Evolutionary conservation across 352 stramenopile genomes (phyloP).

Genomic region (Phytopythium aichiense): DNA sequence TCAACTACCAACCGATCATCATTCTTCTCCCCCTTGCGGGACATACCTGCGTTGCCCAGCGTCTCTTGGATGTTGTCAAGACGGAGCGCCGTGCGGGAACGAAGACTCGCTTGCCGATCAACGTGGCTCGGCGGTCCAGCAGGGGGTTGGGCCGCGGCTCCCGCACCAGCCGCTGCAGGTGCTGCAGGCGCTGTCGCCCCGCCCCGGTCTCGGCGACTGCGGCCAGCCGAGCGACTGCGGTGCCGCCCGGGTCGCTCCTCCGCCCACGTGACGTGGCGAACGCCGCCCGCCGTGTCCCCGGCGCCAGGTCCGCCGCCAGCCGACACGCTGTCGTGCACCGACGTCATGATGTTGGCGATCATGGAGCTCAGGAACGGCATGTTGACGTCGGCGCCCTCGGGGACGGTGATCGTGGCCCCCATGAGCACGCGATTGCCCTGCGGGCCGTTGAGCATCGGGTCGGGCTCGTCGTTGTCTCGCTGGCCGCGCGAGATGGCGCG

Average conservation of each 20-base stretch:
- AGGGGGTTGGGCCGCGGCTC: not conserved
- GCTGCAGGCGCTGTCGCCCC: not conserved
- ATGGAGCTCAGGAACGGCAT: constrained; percentile 84
- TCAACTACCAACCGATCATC: not conserved
- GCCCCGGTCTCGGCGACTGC: constrained; percentile 9
- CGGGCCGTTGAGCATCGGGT: constrained; percentile 33
- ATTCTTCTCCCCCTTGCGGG: not conserved
- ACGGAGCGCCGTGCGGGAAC: constrained; percentile 25
- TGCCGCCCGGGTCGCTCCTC: not conserved
- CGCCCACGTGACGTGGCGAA: constrained; percentile 1
- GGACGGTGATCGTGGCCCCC: constrained; percentile 69
- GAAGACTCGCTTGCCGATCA: constrained; percentile 31
- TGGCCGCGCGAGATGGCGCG: constrained; percentile 8
- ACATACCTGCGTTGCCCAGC: constrained; percentile 33
- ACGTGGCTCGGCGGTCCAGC: constrained; percentile 11
- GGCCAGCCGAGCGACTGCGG: not conserved
- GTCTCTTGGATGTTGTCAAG: constrained; percentile 38
- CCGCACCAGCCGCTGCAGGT: not conserved
- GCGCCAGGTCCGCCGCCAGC: constrained; percentile 8
- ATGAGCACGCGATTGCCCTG: constrained; percentile 52
- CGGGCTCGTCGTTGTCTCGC: constrained; percentile 67
- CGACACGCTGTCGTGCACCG: constrained; percentile 30
- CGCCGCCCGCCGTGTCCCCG: not conserved
- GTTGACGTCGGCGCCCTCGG: constrained; percentile 55
- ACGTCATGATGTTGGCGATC: constrained; percentile 73